Evolutionary conservation across 2,329 filamentous ascomycete species (phyloP).

Genomic region (Coleophoma cylindrospora): DNA sequence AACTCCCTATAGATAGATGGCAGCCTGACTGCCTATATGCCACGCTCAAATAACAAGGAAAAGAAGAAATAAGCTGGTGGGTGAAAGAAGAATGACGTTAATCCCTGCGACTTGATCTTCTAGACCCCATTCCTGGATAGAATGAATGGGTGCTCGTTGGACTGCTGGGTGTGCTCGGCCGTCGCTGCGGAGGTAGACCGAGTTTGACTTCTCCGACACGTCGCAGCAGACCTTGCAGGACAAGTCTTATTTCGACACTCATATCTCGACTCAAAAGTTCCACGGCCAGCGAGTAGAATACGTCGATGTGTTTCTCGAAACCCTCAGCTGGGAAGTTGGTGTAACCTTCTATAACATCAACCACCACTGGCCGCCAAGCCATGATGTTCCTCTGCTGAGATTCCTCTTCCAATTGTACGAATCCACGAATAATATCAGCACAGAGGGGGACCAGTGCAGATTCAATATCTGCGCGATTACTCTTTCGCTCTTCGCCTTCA

Average conservation of each 20-base stretch:
- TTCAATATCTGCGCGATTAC: conserved; percentile 79
- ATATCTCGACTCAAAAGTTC: conserved; percentile 81
- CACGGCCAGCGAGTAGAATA: conserved; percentile 82
- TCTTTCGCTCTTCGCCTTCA: conserved; percentile 73
- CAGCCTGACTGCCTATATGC: conserved; percentile 1
- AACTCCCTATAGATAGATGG: conserved; percentile 6
- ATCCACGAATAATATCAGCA: conserved; percentile 86
- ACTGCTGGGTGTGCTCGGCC: conserved; percentile 12
- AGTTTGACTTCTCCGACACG: conserved; percentile 76
- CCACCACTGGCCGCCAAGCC: conserved; percentile 94
- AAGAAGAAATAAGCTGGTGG: background rate
- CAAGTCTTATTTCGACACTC: conserved; percentile 69
- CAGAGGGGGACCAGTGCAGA: conserved; percentile 89
- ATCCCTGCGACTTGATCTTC: conserved; percentile 12
- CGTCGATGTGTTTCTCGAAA: conserved; percentile 73
- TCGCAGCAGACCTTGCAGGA: conserved; percentile 71
- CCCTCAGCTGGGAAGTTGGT: conserved; percentile 74
- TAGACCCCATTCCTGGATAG: conserved; percentile 9
- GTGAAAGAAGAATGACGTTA: background rate
- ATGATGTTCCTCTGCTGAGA: conserved; percentile 95
- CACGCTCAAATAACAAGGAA: conserved; percentile 2
- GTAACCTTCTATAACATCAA: conserved; percentile 93
- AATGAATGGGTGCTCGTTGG: conserved; percentile 12
- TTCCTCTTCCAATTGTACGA: conserved; percentile 85
- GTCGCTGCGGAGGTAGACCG: conserved; percentile 28